Percentiles rank a stretch among this genome's conserved stretches.
Conservation (phyloP, 495 filamentous ascomycete genomes). For the Penicillium coffeae region DNA sequence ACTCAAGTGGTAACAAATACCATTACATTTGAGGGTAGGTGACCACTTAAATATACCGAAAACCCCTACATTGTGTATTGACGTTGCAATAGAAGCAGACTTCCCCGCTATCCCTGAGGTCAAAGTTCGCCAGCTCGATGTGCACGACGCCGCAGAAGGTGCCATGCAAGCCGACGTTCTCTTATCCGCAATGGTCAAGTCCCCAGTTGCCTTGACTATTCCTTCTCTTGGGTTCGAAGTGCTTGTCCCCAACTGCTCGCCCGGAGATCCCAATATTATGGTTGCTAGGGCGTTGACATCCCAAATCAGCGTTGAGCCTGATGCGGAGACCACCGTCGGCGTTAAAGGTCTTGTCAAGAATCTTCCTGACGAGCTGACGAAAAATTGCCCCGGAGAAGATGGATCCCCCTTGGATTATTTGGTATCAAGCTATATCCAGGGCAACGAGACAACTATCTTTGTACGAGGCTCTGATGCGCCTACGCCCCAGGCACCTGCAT, state of each 20-base stretch:
- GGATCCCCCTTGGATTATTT: conserved; percentile 84
- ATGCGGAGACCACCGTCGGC: conserved; percentile 59
- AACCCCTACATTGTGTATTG: too few relatives aligned
- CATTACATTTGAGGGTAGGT: conserved; percentile 76
- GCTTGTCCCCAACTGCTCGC: conserved; percentile 71
- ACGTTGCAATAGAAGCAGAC: conserved; percentile 47
- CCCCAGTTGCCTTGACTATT: conserved; percentile 67
- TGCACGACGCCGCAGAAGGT: conserved; percentile 61
- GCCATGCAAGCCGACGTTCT: conserved; percentile 77
- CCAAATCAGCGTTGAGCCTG: conserved; percentile 59
- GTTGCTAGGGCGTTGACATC: conserved; percentile 74
- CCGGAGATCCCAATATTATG: conserved; percentile 57
- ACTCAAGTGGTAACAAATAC: conserved; percentile 66
- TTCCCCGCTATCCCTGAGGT: conserved; percentile 74
- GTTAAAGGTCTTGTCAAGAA: conserved; percentile 64
- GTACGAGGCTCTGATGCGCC: conserved; percentile 71
- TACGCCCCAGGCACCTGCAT: conserved; percentile 62
- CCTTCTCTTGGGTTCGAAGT: conserved; percentile 81
- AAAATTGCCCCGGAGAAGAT: conserved; percentile 65
- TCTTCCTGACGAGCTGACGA: conserved; percentile 66
- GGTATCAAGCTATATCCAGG: conserved; percentile 75
- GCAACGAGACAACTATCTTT: conserved; percentile 70
- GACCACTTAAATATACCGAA: too few relatives aligned
- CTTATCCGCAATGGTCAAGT: conserved; percentile 63
- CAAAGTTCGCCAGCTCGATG: conserved; percentile 69